phyloP scores from a whole-genome alignment of 2,329 filamentous ascomycete genomes.

The Davidsoniella neocaledoniae region DNA sequence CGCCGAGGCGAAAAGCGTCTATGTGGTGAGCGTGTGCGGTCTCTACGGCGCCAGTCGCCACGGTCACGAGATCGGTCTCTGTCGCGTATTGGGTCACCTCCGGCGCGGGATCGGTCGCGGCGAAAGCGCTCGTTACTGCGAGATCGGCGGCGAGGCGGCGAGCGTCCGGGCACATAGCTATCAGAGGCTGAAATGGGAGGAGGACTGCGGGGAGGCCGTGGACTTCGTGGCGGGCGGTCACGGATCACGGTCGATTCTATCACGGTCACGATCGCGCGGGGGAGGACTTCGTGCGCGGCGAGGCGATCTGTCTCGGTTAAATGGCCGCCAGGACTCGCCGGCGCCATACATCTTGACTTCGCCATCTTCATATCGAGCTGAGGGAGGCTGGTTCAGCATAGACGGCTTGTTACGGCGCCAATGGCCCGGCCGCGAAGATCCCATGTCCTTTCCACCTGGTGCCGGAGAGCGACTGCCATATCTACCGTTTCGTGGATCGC shows the following conservation, averaged over 20 bases:
- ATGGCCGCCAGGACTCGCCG: conserved; percentile 44
- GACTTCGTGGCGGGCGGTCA: conserved; percentile 23
- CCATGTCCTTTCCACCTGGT: no score
- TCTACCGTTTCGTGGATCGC: conserved; percentile 22
- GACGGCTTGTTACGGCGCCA: neutral
- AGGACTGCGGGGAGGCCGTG: conserved; percentile 16
- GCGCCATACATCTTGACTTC: conserved; percentile 46
- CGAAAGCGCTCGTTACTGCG: conserved; percentile 27
- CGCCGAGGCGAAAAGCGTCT: conserved; percentile 20
- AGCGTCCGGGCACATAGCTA: conserved; percentile 30
- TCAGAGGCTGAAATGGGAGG: conserved; percentile 24
- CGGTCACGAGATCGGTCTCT: conserved; percentile 14
- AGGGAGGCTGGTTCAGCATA: neutral
- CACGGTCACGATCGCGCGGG: conserved; percentile 4
- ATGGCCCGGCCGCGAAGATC: conserved; percentile 1
- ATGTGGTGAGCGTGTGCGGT: conserved; percentile 20
- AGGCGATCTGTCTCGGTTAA: conserved; percentile 30
- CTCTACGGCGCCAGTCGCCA: conserved; percentile 16
- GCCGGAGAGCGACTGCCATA: conserved; percentile 14
- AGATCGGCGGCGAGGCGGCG: conserved; percentile 24
- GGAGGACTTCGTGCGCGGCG: conserved; percentile 20
- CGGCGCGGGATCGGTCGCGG: conserved; percentile 26
- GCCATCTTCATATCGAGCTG: conserved; percentile 38
- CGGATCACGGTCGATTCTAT: neutral
- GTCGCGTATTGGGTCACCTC: conserved; percentile 24